Percentiles rank a stretch among this genome's conserved stretches.
These are phyloP conservation scores for Lactifluus piperatus DNA, from an alignment of 768 basidiomycete genomes.

Conservation along the genomic window DNA sequence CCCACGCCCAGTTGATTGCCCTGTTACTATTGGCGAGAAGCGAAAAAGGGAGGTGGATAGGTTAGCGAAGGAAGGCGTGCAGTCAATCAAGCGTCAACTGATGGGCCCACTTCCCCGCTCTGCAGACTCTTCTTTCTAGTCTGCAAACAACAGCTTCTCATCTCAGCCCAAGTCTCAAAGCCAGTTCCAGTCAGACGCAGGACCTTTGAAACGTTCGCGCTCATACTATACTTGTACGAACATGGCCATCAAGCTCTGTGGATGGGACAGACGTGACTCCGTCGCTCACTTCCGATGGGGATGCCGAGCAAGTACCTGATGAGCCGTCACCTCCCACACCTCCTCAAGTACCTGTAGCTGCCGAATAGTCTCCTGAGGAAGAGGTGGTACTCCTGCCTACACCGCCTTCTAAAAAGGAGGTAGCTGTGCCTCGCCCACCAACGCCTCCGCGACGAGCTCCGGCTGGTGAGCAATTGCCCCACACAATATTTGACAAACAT, in stretches of 20 bases:
- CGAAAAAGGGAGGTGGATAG: constrained; percentile 13
- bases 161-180: not conserved
- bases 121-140: constrained; percentile 1
- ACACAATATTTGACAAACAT: constrained; percentile 47
- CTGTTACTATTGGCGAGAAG: constrained; percentile 7
- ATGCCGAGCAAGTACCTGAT: constrained; percentile 12
- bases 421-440: not conserved
- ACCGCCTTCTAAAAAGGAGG: not conserved
- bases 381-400: not conserved
- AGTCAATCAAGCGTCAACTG: constrained; percentile 8
- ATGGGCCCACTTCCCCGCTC: constrained; percentile 8
- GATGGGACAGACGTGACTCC: constrained; percentile 21
- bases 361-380: not conserved
- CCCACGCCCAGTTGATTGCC: not conserved
- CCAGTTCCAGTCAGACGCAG: constrained; percentile 1
- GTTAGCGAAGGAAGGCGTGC: not conserved
- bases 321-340: constrained; percentile 16
- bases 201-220: not conserved
- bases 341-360: constrained; percentile 9
- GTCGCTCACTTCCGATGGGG: constrained; percentile 19
- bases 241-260: constrained; percentile 16
- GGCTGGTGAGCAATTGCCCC: not conserved
- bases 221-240: constrained; percentile 8
- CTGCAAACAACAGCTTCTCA: constrained; percentile 10
- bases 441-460: constrained; percentile 1